Percentiles rank a stretch among this genome's conserved stretches.
These are phyloP conservation scores for Trypanosoma cruzi DNA, from an alignment of 208 protist species.

Conservation along the genomic window DNA sequence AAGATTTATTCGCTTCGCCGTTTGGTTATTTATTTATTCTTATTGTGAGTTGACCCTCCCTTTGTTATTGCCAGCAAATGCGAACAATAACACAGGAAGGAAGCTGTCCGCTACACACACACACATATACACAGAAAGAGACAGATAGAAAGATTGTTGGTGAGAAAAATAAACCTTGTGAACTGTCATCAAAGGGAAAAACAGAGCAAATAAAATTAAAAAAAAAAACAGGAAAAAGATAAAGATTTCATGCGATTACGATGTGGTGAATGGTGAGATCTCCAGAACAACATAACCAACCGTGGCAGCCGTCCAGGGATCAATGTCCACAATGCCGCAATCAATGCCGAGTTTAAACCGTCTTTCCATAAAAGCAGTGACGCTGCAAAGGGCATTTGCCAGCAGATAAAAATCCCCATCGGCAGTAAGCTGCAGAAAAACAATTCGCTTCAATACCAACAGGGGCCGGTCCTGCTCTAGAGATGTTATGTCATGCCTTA, in stretches of 20 bases:
- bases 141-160: too few relatives aligned
- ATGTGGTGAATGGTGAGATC: not conserved
- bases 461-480: not conserved
- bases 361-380: not conserved
- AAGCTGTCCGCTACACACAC: not conserved
- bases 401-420: conserved; percentile 29
- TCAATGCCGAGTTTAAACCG: conserved; percentile 23
- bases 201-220: not conserved
- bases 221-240: not conserved
- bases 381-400: conserved; percentile 10
- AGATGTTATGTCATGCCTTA: not conserved
- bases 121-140: conserved; percentile 1
- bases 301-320: conserved; percentile 54
- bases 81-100: not conserved
- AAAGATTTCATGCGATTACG: not conserved
- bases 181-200: not conserved
- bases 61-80: too few relatives aligned
- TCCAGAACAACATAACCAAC: conserved; percentile 57
- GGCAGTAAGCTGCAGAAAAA: conserved; percentile 24
- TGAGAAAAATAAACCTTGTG: too few relatives aligned
- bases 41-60: not conserved
- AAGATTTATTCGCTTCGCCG: not conserved
- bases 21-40: not conserved
- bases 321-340: conserved; percentile 65
- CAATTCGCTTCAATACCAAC: conserved; percentile 3